Evolutionary conservation across 2,329 filamentous ascomycete genomes (phyloP).

Genomic region (Colletotrichum musae): DNA sequence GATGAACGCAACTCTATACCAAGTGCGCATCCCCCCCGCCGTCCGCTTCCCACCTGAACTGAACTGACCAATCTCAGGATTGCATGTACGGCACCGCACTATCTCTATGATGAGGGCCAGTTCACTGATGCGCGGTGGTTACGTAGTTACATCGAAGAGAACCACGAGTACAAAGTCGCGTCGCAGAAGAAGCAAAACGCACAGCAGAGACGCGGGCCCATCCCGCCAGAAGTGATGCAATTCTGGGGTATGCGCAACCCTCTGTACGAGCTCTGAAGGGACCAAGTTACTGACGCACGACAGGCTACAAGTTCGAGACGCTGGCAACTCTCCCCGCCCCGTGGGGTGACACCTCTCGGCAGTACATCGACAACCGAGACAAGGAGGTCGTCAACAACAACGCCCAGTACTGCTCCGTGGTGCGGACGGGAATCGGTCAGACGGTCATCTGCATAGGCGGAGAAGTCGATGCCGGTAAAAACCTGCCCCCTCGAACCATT

Average conservation of each 20-base stretch:
- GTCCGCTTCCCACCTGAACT: constrained; percentile 33
- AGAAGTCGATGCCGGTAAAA: constrained; percentile 88
- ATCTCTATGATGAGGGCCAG: neutral
- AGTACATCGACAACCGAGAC: constrained; percentile 84
- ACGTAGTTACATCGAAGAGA: constrained; percentile 93
- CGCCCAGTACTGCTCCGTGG: constrained; percentile 95
- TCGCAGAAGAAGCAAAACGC: constrained; percentile 71
- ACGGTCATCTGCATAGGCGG: constrained; percentile 85
- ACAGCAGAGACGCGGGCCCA: constrained; percentile 59
- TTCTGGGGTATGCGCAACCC: constrained; percentile 80
- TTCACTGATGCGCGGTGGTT: constrained; percentile 64
- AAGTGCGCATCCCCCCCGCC: constrained; percentile 69
- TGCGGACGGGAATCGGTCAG: constrained; percentile 87
- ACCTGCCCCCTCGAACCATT: constrained; percentile 45
- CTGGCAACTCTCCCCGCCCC: constrained; percentile 81
- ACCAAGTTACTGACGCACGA: neutral
- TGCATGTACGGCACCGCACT: constrained; percentile 63
- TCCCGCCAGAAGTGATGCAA: constrained; percentile 85
- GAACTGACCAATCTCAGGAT: constrained; percentile 54
- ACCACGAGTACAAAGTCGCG: constrained; percentile 79
- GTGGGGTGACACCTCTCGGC: constrained; percentile 80
- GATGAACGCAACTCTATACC: constrained; percentile 94
- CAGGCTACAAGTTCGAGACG: constrained; percentile 95
- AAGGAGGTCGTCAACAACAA: constrained; percentile 85
- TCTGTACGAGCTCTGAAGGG: constrained; percentile 15